Evolutionary conservation across 202 grass and related monocot genomes (phyloP), one percentile per base, ranked within the genome.

Genomic region (Panicum virgatum): DNA sequence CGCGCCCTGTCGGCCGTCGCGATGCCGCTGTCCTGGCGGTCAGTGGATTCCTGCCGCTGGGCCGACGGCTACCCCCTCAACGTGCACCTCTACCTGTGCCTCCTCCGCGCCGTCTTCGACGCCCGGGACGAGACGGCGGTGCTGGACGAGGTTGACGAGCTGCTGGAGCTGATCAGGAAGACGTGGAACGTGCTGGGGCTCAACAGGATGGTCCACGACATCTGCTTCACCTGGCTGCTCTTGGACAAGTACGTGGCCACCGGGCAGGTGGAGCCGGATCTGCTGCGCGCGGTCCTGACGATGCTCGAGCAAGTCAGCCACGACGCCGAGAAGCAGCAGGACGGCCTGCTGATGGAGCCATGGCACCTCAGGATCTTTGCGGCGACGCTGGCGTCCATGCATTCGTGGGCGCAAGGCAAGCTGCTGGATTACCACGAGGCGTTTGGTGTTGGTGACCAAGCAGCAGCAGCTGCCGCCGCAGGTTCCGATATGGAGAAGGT

Each of bases 141-240:
- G 66, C 63, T 97, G 52, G 93, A 97, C 11, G 90, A 97, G 78
- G 86, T 92, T 0, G 93, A 96, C 56, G 90, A 96, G 80, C 76
- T 96, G 63, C 69, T 92, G 3, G 90, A 96, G 73, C 71, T 93
- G 7, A 93, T 91, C 30, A 85, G 73, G 69, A 90, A 85, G 88
- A 89, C 88, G 30, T 96, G 93, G 93, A n/a, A 1, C 40, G 43
- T 83, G 7, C 75, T 96, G 0, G 90, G 93, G 19, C 66, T 96
- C 61, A 87, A 91, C 64, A 81, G 66, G 68, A 81, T 81, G 86
- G 53, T 89, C 66, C 93, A 96, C 59, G 78, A 89, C 75, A 78
- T 89, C 48, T 92, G 88, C 88, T 87, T 91, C 90, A 85, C 90
- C 42, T 96, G 93, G 90, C 52, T 91, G 27, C 78, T 96, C 32